Percentiles rank a stretch among this genome's conserved stretches.
Evolutionary conservation across 2,329 filamentous ascomycete species (phyloP).

Genomic region (Colletotrichum coccodes): DNA sequence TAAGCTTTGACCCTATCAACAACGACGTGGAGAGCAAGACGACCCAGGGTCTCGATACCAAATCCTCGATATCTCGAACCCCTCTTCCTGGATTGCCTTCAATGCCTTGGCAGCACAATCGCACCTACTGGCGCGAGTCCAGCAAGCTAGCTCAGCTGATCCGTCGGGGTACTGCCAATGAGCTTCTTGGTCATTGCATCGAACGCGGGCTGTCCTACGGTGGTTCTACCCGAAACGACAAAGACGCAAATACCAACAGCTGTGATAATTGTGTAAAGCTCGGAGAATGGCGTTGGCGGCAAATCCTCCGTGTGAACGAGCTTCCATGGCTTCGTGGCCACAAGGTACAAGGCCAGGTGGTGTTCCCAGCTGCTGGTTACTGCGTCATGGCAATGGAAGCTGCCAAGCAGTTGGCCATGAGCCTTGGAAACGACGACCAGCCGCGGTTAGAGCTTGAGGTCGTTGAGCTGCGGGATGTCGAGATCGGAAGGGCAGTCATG

Average conservation of each 20-base stretch:
- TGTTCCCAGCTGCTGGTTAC: conserved; percentile 57
- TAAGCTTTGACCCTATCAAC: not conserved
- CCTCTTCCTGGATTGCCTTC: not conserved
- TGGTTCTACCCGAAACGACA: too few species aligned
- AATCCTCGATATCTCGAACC: not conserved
- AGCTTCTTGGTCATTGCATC: not conserved
- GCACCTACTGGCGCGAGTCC: conserved; percentile 21
- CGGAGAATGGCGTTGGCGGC: conserved; percentile 30
- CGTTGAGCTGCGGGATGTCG: conserved; percentile 2
- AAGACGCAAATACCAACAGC: not conserved
- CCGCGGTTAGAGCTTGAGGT: not conserved
- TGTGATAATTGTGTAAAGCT: too few species aligned
- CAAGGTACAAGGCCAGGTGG: conserved; percentile 43
- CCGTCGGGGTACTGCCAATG: conserved; percentile 10
- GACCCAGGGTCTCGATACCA: not conserved
- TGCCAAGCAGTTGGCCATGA: conserved; percentile 30
- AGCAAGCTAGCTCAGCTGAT: conserved; percentile 11
- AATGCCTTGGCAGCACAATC: conserved; percentile 33
- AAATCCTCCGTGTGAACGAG: conserved; percentile 37
- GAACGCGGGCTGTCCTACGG: not conserved
- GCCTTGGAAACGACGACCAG: not conserved
- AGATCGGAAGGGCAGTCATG: conserved; percentile 3
- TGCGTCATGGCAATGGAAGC: conserved; percentile 56
- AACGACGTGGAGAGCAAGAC: too few species aligned
- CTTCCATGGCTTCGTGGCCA: conserved; percentile 51